Evolutionary conservation across 805 yeast species (phyloP).

Genomic region (Cyberlindnera nakhonratchasimensis): DNA sequence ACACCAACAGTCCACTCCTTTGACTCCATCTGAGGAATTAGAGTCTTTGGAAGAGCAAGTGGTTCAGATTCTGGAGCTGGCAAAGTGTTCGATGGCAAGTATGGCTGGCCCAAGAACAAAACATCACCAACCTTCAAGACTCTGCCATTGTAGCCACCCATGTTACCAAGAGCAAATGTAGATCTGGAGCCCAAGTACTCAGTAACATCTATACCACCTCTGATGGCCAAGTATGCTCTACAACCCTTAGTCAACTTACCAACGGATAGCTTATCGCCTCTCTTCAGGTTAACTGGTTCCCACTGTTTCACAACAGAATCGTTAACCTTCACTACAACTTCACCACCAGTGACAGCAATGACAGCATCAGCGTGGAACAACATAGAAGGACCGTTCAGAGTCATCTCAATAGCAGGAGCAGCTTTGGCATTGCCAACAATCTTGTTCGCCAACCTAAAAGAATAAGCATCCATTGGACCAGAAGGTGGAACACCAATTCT

Average conservation of each 20-base stretch:
- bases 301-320: constrained; percentile 57
- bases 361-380: constrained; percentile 78
- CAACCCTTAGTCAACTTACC: constrained; percentile 85
- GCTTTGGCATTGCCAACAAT: constrained; percentile 81
- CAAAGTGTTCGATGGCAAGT: constrained; percentile 58
- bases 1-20: constrained; percentile 82
- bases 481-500: constrained; percentile 92
- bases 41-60: constrained; percentile 45
- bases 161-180: constrained; percentile 86
- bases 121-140: constrained; percentile 91
- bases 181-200: constrained; percentile 95
- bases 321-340: constrained; percentile 61
- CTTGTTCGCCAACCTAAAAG: constrained; percentile 85
- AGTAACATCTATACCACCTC: constrained; percentile 92
- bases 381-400: constrained; percentile 82
- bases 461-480: constrained; percentile 95
- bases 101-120: constrained; percentile 78
- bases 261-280: constrained; percentile 74
- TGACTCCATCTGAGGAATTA: constrained; percentile 31
- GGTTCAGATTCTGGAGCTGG: constrained; percentile 75
- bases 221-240: constrained; percentile 82
- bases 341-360: constrained; percentile 87
- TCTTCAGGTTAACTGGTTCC: constrained; percentile 64
- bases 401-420: constrained; percentile 89
- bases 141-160: constrained; percentile 96